A percentile compares a stretch with the other conserved stretches of the same genome.
phyloP scores from a whole-genome alignment of 768 basidiomycete genomes.

The Termitomyces heimii region DNA sequence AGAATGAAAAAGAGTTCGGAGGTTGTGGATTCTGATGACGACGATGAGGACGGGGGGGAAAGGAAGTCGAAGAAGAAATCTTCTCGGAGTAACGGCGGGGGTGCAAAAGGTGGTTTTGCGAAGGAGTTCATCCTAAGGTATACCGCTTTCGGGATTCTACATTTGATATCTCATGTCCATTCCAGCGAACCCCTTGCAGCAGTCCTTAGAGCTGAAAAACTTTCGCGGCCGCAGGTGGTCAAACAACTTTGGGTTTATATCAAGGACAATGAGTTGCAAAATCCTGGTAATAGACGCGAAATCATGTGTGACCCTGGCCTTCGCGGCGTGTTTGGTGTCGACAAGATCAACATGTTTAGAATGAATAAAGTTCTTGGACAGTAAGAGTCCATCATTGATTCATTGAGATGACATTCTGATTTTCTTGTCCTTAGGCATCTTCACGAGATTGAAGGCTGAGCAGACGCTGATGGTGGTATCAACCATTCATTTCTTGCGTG shows the following conservation, averaged over 20 bases:
- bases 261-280: conserved; percentile 75
- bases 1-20: conserved; percentile 50
- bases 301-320: conserved; percentile 78
- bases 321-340: conserved; percentile 69
- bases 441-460: conserved; percentile 18
- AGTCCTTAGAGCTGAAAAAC: conserved; percentile 56
- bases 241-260: conserved; percentile 91
- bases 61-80: conserved; percentile 47
- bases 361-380: conserved; percentile 90
- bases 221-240: conserved; percentile 87
- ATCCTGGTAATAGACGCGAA: conserved; percentile 76
- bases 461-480: neutral
- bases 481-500: neutral
- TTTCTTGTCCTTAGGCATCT: conserved; percentile 24
- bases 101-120: conserved; percentile 67
- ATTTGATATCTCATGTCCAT: conserved; percentile 1
- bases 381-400: conserved; percentile 35
- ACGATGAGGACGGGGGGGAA: conserved; percentile 34
- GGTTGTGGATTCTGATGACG: conserved; percentile 48
- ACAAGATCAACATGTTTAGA: conserved; percentile 88
- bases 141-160: neutral
- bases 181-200: conserved; percentile 66
- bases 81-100: conserved; percentile 34
- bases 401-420: neutral
- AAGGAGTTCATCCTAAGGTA: conserved; percentile 76